Evolutionary conservation across 2,329 filamentous ascomycete genomes (phyloP).

Genomic region (Ophiosphaerella herpotricha): DNA sequence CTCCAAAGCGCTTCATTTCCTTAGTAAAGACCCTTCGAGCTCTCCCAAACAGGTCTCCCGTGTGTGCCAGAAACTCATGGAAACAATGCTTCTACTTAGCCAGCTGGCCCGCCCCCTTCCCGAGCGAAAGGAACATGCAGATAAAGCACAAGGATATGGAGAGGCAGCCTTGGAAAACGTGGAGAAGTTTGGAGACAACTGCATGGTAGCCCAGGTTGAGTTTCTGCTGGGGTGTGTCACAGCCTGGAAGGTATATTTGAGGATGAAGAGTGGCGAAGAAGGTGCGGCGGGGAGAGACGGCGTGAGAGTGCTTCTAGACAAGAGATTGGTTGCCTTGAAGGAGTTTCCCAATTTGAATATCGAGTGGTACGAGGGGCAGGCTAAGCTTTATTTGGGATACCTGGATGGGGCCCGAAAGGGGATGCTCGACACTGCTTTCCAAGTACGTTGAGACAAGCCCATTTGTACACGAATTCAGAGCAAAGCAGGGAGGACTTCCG

Average conservation of each 20-base stretch:
- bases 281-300: neutral
- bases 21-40: constrained; percentile 8
- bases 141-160: constrained; percentile 14
- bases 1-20: constrained; percentile 14
- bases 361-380: neutral
- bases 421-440: too few species aligned
- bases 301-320: neutral
- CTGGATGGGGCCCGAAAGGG: neutral
- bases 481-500: too few species aligned
- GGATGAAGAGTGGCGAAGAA: neutral
- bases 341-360: neutral
- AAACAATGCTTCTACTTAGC: constrained; percentile 12
- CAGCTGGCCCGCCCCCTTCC: constrained; percentile 1
- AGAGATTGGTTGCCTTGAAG: neutral
- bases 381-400: neutral
- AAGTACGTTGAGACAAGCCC: too few species aligned
- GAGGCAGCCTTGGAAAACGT: constrained; percentile 13
- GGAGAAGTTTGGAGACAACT: constrained; percentile 3
- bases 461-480: too few species aligned
- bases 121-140: constrained; percentile 5
- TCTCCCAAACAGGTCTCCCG: constrained; percentile 19
- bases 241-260: constrained; percentile 15
- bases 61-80: constrained; percentile 21
- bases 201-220: constrained; percentile 17
- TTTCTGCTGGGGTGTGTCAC: constrained; percentile 13